Evolutionary conservation across 129 eudicot genomes (phyloP), one percentile per base, ranked within the genome.

Genomic region (Calendula officinalis): DNA sequence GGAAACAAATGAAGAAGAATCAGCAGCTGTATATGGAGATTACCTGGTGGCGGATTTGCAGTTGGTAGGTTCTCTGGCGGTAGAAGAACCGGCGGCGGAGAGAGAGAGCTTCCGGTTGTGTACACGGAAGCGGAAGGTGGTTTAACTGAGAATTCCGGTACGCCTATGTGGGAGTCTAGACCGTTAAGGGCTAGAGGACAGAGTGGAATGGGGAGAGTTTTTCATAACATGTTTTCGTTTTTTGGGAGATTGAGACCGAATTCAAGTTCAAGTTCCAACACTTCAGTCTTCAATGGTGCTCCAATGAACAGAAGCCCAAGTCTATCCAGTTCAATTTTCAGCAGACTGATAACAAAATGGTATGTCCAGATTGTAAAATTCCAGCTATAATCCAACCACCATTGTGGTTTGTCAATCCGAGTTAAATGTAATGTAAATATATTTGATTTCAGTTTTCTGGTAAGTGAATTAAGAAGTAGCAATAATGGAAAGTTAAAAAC

Each of bases 1-100:
- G 30, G 30, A 0, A 22, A 22, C 30, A 22, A 22, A 22, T 34
- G 75, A 33, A 50, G 51, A 66, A 42, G 64, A 55, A 22, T 22
- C 30, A 1, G 30, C 30, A 6, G 71, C 75, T 0, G 64, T 78
- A 80, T 84, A 6, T 84, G 90, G 90, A 80, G 90, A 39, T 50
- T 77, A 17, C 86, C 90, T 6, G 84, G 86, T 6, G 91, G 91
- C 7, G 91, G 84, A 15, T 84, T 64, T 56, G 91, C 84, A 1
- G 86, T 84, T 7, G 91, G 86, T 8, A 75, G 84, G 72, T 78
- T 84, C 54, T 62, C 51, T 3, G 82, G 80, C 15, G 75, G 75
- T 4, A 41, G 80, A 33, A 53, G 80, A 37, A 11, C 66, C 33
- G 63, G 56, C 51, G 69, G 54, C 9, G 69, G 61, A 4, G 83